These are phyloP conservation scores for Penicillium sp. DNA, from an alignment of 2,329 filamentous ascomycete genomes.

Conservation along the genomic window DNA sequence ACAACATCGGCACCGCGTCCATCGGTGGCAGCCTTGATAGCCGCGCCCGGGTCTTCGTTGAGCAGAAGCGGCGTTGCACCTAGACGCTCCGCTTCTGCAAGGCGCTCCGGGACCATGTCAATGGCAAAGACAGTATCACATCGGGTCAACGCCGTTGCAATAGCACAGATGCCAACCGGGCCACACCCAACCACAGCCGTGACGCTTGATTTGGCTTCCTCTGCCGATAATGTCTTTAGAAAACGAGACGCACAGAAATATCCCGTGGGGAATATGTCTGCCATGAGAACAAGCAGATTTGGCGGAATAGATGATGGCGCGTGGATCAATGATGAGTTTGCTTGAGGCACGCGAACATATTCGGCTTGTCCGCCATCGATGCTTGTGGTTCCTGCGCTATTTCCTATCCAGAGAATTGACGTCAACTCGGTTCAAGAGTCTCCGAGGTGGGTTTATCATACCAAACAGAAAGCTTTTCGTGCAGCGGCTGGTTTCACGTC, in stretches of 20 bases:
- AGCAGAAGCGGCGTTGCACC: constrained; percentile 80
- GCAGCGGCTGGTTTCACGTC: constrained; percentile 67
- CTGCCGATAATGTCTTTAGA: constrained; percentile 57
- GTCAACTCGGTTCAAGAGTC: background rate
- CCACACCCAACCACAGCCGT: constrained; percentile 81
- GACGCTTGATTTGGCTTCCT: constrained; percentile 41
- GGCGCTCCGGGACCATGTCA: constrained; percentile 69
- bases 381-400: constrained; percentile 23
- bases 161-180: constrained; percentile 74
- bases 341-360: constrained; percentile 72
- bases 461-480: constrained; percentile 67
- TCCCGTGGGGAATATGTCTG: constrained; percentile 78
- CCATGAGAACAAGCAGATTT: constrained; percentile 74
- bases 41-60: constrained; percentile 58
- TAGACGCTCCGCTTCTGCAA: constrained; percentile 66
- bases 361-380: constrained; percentile 78
- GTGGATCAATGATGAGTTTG: constrained; percentile 71
- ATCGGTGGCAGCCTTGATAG: constrained; percentile 70
- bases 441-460: constrained; percentile 33
- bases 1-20: constrained; percentile 78
- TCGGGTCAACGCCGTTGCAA: constrained; percentile 67
- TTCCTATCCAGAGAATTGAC: too few relatives aligned
- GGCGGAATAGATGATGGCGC: constrained; percentile 67
- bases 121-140: constrained; percentile 72
- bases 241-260: constrained; percentile 68